A percentile compares a stretch with the other conserved stretches of the same genome.
Conservation (phyloP, 176 grass and related monocot genomes). For the Coix lacrymajobi region DNA sequence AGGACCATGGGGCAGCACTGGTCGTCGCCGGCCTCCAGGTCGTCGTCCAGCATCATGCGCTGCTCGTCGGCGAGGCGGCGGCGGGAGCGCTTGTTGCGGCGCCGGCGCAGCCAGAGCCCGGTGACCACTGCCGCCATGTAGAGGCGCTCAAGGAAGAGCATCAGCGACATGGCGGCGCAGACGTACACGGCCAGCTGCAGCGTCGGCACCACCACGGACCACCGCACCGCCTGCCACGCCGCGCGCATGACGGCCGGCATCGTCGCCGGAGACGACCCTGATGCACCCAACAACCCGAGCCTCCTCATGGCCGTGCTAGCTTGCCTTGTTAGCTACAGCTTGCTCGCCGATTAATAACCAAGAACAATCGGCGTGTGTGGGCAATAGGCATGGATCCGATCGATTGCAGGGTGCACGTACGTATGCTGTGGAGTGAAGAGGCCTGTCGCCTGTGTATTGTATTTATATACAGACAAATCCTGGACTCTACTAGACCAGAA, state of each 20-base stretch:
- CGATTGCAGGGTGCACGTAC: not conserved
- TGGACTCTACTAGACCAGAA: no score
- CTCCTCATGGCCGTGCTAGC: not conserved
- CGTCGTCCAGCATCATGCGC: not conserved
- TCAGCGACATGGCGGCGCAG: constrained; percentile 68
- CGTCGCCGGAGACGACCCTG: not conserved
- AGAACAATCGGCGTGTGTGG: not conserved
- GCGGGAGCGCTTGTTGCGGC: not conserved
- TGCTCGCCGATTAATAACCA: not conserved
- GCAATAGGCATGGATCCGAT: not conserved
- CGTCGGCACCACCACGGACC: constrained; percentile 42
- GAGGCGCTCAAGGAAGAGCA: constrained; percentile 80
- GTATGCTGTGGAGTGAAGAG: not conserved
- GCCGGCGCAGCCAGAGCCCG: constrained; percentile 43
- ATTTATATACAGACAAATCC: not conserved
- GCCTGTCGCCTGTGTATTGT: not conserved
- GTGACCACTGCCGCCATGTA: constrained; percentile 80
- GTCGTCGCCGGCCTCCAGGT: constrained; percentile 33
- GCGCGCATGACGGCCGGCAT: not conserved
- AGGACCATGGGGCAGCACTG: constrained; percentile 48
- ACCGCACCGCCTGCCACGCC: constrained; percentile 41
- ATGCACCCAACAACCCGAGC: not conserved
- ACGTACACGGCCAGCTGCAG: constrained; percentile 53
- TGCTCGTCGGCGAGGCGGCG: not conserved
- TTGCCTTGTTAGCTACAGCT: not conserved